These are phyloP conservation scores for Symbiodinium pilosum DNA, from an alignment of 73 alveolate genomes.

Conservation along the genomic window DNA sequence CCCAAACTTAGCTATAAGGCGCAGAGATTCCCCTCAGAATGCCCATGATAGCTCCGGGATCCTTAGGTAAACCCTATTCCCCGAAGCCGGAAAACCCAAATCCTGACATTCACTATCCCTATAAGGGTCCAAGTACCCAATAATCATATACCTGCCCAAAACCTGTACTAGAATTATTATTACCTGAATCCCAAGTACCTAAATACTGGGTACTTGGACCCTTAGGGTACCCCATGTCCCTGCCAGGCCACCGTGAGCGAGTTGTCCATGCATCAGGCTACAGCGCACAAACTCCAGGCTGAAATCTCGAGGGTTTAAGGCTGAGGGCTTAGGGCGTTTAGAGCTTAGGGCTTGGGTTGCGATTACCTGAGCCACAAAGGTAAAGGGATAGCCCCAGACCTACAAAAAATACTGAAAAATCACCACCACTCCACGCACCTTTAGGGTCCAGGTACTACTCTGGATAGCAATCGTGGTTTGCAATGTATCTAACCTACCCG, in stretches of 20 bases:
- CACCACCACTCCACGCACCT: no score
- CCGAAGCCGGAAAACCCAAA: background rate
- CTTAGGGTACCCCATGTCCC: no score
- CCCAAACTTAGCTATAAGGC: background rate
- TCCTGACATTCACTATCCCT: background rate
- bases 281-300: constrained; percentile 78
- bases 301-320: background rate
- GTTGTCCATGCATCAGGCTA: constrained; percentile 83
- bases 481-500: no score
- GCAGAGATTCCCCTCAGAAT: background rate
- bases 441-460: no score
- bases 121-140: background rate
- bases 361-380: no score
- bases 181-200: background rate
- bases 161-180: background rate
- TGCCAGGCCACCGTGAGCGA: constrained; percentile 86
- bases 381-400: no score
- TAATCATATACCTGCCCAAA: background rate
- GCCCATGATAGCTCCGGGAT: background rate
- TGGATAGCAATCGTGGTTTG: no score
- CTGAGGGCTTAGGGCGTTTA: background rate
- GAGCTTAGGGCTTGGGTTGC: no score
- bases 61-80: background rate
- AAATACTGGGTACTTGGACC: no score
- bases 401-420: no score